Conservation (phyloP, 2,329 filamentous ascomycete genomes). For the Cryphonectria nitschkei region DNA sequence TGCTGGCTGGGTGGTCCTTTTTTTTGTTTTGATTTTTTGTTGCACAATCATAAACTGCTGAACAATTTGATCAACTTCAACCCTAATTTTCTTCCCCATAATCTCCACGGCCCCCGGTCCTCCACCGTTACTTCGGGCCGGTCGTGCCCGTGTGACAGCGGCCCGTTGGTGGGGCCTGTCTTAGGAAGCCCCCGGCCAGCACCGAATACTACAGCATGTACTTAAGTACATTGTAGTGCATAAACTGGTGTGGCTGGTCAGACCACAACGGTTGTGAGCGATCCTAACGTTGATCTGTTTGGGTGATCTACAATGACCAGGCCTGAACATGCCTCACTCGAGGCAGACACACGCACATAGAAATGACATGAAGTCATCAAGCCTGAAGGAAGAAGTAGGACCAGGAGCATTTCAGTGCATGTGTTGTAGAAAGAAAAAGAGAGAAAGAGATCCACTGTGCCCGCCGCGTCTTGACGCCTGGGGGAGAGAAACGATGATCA, state of each 20-base stretch:
- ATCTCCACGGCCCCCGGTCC: slow-evolving; percentile 1
- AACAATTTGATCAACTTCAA: background rate
- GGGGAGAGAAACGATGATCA: background rate
- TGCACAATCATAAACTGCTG: background rate
- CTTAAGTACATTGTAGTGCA: too few relatives aligned
- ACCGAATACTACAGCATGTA: background rate
- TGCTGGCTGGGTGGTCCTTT: background rate
- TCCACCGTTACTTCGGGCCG: background rate
- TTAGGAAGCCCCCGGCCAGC: background rate
- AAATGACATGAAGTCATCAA: background rate
- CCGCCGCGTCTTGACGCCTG: background rate
- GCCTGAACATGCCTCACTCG: background rate
- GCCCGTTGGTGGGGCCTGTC: background rate
- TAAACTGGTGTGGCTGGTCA: too few relatives aligned
- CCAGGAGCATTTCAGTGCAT: too few relatives aligned
- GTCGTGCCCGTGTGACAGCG: background rate
- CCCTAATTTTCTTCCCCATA: background rate
- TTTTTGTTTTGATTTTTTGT: background rate
- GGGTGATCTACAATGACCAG: too few relatives aligned
- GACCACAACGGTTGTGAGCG: too few relatives aligned
- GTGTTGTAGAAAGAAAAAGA: too few relatives aligned
- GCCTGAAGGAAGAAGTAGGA: too few relatives aligned
- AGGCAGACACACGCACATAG: background rate
- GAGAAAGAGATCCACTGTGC: too few relatives aligned
- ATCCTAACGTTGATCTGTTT: too few relatives aligned